Base-by-base conservation (phyloP, 306 rosid genomes). In the Quercus parvula region DNA sequence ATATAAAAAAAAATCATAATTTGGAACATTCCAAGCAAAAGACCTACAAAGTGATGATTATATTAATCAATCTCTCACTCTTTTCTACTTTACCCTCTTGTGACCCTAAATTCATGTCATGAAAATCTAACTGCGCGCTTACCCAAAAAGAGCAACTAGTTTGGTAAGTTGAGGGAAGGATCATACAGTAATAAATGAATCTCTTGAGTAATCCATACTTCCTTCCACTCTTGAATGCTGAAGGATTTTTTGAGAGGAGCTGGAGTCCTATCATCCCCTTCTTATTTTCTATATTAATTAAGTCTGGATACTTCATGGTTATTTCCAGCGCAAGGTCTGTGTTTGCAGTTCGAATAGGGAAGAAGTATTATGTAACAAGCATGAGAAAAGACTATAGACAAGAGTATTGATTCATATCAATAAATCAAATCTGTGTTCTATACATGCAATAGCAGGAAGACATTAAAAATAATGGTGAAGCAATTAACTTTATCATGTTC, bases 291-390 rank as follows among this genome's bases (percentile, higher is more conserved):
- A 0, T 11, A 3, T 10, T 5, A 2, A 52, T 46, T 14, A 52
- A n/a, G 6, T 4, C 2, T 1, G 31, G 30, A 51, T 71, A 70
- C 13, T n/a, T 19, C 2, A 3, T 31, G 30, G 77, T 77, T 71
- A 78, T 78, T 15, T 10, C 1, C 51, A 27, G 54, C 5, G 82
- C 82, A 79, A 79, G 77, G 54, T 62, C 82, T 79, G 82, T 30
- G 68, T 62, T 25, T 25, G 38, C 19, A 62, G 19, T 25, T 62
- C 35, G 27, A 27, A 62, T 19, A 25, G 38, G n/a, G 27, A 62
- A 62, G 9, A 8, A 62, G 38, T 25, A 58, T 13, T 22, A 24
- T 11, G 31, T 62, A 5, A 33, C 38, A 56, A 56, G 24, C 61
- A 56, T 56, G 7, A 56, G 25, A 56, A 56, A 6, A n/a, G 25